phyloP scores from a whole-genome alignment of 345 rosid genomes.

The Ceriops tagal region DNA sequence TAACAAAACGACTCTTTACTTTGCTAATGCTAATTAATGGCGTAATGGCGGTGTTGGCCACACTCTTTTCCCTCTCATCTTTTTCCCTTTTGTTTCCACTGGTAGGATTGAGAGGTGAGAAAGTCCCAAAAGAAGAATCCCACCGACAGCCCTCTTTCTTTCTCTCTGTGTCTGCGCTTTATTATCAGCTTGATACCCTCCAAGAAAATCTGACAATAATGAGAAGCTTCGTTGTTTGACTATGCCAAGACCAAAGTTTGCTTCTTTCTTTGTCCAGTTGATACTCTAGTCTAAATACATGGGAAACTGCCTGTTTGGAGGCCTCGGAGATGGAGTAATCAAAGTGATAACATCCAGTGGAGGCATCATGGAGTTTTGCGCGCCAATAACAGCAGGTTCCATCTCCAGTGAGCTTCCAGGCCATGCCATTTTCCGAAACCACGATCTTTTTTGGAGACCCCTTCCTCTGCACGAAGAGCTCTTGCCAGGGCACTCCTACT shows the following conservation, averaged over 20 bases:
- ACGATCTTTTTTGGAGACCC: conserved; percentile 51
- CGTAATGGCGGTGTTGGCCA: conserved; percentile 1
- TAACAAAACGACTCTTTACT: neutral
- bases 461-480: conserved; percentile 48
- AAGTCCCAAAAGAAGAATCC: conserved; percentile 29
- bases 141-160: conserved; percentile 33
- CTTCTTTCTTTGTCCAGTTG: neutral
- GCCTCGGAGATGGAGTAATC: conserved; percentile 45
- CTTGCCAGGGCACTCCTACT: conserved; percentile 49
- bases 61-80: conserved; percentile 9
- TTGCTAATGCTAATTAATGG: neutral
- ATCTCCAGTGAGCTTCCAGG: conserved; percentile 56
- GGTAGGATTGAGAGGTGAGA: conserved; percentile 1
- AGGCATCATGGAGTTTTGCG: conserved; percentile 53
- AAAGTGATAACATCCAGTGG: conserved; percentile 56
- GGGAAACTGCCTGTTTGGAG: conserved; percentile 88
- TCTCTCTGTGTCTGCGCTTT: neutral
- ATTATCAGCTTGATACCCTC: conserved; percentile 7
- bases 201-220: neutral
- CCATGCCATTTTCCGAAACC: conserved; percentile 51
- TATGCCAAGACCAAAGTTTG: too few relatives aligned
- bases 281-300: conserved; percentile 16
- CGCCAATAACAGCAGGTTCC: conserved; percentile 54
- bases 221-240: neutral
- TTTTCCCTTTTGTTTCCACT: conserved; percentile 3